Conservation (phyloP, 257 asterid species). For the Ilex aquifolium region DNA sequence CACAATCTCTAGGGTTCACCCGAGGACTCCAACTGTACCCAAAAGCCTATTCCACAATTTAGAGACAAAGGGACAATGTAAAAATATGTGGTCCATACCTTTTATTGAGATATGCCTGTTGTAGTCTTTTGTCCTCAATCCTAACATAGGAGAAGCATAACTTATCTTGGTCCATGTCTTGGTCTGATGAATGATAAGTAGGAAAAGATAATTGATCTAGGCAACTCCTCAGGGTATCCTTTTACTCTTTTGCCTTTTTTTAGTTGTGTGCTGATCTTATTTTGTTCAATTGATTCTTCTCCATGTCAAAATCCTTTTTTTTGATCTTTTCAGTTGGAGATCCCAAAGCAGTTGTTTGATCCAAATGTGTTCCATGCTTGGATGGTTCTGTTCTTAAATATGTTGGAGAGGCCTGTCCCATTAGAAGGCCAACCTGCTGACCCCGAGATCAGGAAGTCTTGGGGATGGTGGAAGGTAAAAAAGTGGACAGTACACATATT, state of each 20-base stretch:
- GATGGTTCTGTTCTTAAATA: slow-evolving; percentile 87
- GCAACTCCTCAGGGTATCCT: neutral
- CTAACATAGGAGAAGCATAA: too few relatives aligned
- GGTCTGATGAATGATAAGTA: too few relatives aligned
- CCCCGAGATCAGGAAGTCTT: slow-evolving; percentile 82
- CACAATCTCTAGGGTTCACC: too few relatives aligned
- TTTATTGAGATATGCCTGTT: too few relatives aligned
- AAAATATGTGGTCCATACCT: too few relatives aligned
- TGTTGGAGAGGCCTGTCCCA: slow-evolving; percentile 93
- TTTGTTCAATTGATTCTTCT: neutral
- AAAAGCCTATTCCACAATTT: too few relatives aligned
- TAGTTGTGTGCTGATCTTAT: neutral
- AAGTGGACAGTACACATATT: slow-evolving; percentile 95
- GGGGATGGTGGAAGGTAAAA: slow-evolving; percentile 99
- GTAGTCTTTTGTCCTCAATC: too few relatives aligned
- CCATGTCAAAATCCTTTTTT: slow-evolving; percentile 1
- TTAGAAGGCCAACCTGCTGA: slow-evolving; percentile 87
- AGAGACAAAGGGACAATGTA: too few relatives aligned
- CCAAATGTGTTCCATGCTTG: slow-evolving; percentile 87
- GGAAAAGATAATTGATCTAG: too few relatives aligned
- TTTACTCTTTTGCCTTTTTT: neutral
- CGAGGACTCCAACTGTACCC: too few relatives aligned
- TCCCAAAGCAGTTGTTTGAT: slow-evolving; percentile 87
- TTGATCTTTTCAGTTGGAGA: slow-evolving; percentile 63
- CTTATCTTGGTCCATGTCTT: too few relatives aligned